These are phyloP conservation scores for Phytophthora podocarpi DNA, from an alignment of 352 stramenopile species.

Conservation along the genomic window DNA sequence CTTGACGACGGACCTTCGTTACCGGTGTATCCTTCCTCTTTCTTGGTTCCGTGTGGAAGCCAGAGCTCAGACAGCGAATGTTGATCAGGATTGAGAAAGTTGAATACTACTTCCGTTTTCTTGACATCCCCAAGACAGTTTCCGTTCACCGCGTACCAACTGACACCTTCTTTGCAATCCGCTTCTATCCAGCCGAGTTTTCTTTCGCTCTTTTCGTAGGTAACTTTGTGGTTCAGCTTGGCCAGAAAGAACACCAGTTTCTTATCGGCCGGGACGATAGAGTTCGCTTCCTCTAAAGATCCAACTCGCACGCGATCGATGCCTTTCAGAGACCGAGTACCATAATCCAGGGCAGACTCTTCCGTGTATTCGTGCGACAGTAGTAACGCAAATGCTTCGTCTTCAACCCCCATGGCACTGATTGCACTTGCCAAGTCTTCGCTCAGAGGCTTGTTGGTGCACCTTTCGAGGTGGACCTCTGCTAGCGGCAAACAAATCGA, in stretches of 20 bases:
- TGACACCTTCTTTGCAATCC: too few relatives aligned
- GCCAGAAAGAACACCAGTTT: conserved; percentile 4
- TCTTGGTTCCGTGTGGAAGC: too few relatives aligned
- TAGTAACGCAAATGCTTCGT: background rate
- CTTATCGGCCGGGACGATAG: conserved; percentile 1
- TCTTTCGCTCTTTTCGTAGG: too few relatives aligned
- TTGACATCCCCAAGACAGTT: too few relatives aligned
- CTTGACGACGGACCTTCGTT: conserved; percentile 15
- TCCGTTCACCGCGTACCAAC: too few relatives aligned
- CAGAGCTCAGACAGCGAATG: too few relatives aligned
- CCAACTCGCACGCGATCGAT: conserved; percentile 7
- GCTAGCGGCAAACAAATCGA: conserved; percentile 31
- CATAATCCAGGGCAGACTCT: background rate
- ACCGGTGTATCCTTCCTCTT: too few relatives aligned
- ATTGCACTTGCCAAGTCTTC: background rate
- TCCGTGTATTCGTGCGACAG: background rate
- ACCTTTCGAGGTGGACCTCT: background rate
- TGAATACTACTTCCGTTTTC: too few relatives aligned
- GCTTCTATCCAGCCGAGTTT: too few relatives aligned
- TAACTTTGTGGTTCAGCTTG: too few relatives aligned
- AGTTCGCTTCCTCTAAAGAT: conserved; percentile 3
- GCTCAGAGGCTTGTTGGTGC: background rate
- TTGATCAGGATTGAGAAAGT: too few relatives aligned
- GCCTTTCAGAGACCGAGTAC: background rate
- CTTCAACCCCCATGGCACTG: background rate